Base-by-base conservation (phyloP, 768 basidiomycete genomes). In the Panaeolus cyanescens region DNA sequence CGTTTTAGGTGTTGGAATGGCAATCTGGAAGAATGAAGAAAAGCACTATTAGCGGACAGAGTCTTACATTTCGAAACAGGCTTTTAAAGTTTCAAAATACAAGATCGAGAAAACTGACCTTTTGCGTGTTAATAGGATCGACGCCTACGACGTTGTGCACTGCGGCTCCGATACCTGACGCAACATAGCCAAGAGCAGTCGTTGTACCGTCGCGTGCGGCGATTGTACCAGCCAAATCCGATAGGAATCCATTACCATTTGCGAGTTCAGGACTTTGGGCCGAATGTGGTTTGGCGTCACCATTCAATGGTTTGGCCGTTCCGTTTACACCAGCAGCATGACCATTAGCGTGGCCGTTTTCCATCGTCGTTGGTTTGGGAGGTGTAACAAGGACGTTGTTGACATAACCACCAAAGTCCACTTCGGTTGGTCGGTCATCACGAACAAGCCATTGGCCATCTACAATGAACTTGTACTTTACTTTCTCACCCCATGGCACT, bases 391-490 rank as follows among this genome's bases (percentile, higher is more conserved):
- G 75, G 70, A 93, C 91, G 73, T 94, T 94, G 19, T 87, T 70
- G 72, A 88, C 89, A 15, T 91, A 91, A 53, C 69, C 59, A 20
- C 75, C 74, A 8, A 72, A 70, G 67, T 93, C 91, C 1, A 74
- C 69, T 72, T 91, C 89, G 56, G 84, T 85, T 5, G 87, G 85
- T 59, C 80, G 79, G 61, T 80, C 79, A 33, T 81, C 78, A 53
- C 80, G 79, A 53, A 80, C 78, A 54, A 76, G 66, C 91, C 90
- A 93, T 61, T 73, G 67, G 33, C 86, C 88, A 70, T 94, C 92
- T 57, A 93, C 91, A 70, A 93, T 78, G 70, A 86, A 94, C 74
- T 94, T 94, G 84, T 90, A 94, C 6, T 77, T 68, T 59, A 91
- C 75, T 67, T 85, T 88, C 55, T 83, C 70, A 53, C 79, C 84